These are phyloP conservation scores for Chalciporus sphaerocephalus DNA, from an alignment of 768 basidiomycete genomes.

Conservation along the genomic window DNA sequence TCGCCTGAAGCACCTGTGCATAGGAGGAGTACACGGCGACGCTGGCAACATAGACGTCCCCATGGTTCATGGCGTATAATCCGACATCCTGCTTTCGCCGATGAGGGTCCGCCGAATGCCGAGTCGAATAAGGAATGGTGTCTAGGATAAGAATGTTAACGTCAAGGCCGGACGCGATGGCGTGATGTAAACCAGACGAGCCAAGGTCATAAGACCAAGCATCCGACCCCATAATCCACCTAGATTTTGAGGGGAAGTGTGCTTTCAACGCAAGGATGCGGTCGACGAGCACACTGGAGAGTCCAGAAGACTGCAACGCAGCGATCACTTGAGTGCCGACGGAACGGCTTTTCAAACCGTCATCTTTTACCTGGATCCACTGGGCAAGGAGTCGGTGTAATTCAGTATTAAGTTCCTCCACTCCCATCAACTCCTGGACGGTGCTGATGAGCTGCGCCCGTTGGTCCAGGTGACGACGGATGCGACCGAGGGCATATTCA, in stretches of 20 bases:
- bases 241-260: constrained; percentile 63
- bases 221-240: constrained; percentile 98
- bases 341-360: constrained; percentile 53
- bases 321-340: constrained; percentile 56
- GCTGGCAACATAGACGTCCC: constrained; percentile 93
- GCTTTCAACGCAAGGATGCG: constrained; percentile 56
- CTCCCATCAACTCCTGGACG: constrained; percentile 62
- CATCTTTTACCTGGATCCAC: constrained; percentile 79
- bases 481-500: constrained; percentile 90
- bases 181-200: constrained; percentile 91
- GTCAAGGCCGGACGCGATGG: constrained; percentile 84
- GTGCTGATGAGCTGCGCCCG: constrained; percentile 62
- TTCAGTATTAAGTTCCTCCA: constrained; percentile 43
- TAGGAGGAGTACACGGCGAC: constrained; percentile 96
- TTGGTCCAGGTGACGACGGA: constrained; percentile 75
- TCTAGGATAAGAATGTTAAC: constrained; percentile 96
- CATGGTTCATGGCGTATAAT: constrained; percentile 97
- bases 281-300: constrained; percentile 43
- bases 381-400: constrained; percentile 70
- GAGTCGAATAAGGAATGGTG: constrained; percentile 80
- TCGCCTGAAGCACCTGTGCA: constrained; percentile 84
- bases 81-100: constrained; percentile 95
- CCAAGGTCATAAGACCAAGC: constrained; percentile 98
- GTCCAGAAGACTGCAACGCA: constrained; percentile 40
- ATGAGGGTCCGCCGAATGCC: constrained; percentile 61